Evolutionary conservation across 225 moss, liverwort and hornwort species (phyloP), one percentile per base, ranked within the genome.

Genomic region (Pseudisothecium myosuroides): DNA sequence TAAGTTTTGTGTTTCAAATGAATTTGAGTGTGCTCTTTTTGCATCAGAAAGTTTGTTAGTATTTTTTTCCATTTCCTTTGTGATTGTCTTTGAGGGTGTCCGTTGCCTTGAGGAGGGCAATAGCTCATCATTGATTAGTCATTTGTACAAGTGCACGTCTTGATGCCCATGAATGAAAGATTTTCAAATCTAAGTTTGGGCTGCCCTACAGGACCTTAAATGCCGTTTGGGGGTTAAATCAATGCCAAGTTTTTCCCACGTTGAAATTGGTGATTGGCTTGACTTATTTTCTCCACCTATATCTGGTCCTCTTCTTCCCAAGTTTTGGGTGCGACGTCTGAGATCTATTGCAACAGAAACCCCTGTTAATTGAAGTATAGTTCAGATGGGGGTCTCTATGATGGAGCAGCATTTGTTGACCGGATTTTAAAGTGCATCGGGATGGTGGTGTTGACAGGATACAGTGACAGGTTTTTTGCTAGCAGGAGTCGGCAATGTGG

Each of bases 401-500:
- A 62, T 71, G 54, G 69, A 76, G 87, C 71, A 71, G 50, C 43
- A 73, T 79, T 83, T 52, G 62, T 73, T 66, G 68, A 47, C 60
- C 80, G 59, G 39, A 41, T 66, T 52, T 85, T 86, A 58, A 68
- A 50, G 79, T 83, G 79, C 23, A 66, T 71, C 22, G 66, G 62
- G 83, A 72, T 87, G 92, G 77, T 52, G 83, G 77, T 85, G 36
- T 86, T 91, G 88, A 92, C 96, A 98, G 97, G 98, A 98, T 89
- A 97, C 97, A 62, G 97, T 98, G 88, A 97, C 98, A 64, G 98
- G 98, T 72, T 98, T 98, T 91, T 91, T 98, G 80, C 92, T 97
- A 41, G 98, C 96, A 88, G 98, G 97, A 94, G 96, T 98, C 54
- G 98, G 98, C 80, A 98, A 97, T 91, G 97, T 98, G 72, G 98